Evolutionary conservation across 1,284 basidiomycete species (phyloP), one percentile per base, ranked within the genome.

Genomic region (Stereum hirsutum): DNA sequence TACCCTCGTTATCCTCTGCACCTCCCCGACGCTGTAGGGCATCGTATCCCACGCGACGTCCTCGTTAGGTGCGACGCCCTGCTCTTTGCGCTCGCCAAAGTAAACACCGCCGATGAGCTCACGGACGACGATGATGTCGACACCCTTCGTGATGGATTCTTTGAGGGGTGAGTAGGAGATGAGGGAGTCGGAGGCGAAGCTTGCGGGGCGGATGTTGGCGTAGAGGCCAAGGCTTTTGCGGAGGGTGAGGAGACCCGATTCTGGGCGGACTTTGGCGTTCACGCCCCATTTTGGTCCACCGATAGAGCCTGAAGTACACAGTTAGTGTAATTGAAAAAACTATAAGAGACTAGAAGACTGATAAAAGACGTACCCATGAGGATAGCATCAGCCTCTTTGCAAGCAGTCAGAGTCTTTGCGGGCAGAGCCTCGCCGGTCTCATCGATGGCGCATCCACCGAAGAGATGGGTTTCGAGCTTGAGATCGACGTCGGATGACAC

Each of bases 281-380:
- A 92, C 85, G 34, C 93, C 94, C 96, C 96, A 99, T 66, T 98
- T 98, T 27, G 96, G 96, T 15, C 95, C 96, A 49, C 95, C 96
- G 51, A 99, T 90, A 20, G 95, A 86, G 52, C 93, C 94, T 92
- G 46, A 30, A n/a, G n/a, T 31, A 15, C 33, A 35, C 5, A 35
- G 15, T n/a, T 20, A 19, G 10, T n/a, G 33, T 4, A 10, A 19
- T 31, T 17, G 23, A 41, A 39, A 30, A 33, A 39, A 32, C 36
- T 17, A 31, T 15, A 33, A 46, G n/a, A n/a, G n/a, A n/a, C n/a
- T n/a, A n/a, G n/a, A n/a, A n/a, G 11, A 27, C 42, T 47, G 44
- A 52, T 33, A 10, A 27, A 31, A 11, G 12, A 54, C 74, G 43
- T 46, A 90, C 93, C 93, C 75, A 97, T 81, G 38, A 97, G 72